Evolutionary conservation across 192 early-diverging fungal genomes (phyloP), one percentile per base, ranked within the genome.

Genomic region (Podila horticola): DNA sequence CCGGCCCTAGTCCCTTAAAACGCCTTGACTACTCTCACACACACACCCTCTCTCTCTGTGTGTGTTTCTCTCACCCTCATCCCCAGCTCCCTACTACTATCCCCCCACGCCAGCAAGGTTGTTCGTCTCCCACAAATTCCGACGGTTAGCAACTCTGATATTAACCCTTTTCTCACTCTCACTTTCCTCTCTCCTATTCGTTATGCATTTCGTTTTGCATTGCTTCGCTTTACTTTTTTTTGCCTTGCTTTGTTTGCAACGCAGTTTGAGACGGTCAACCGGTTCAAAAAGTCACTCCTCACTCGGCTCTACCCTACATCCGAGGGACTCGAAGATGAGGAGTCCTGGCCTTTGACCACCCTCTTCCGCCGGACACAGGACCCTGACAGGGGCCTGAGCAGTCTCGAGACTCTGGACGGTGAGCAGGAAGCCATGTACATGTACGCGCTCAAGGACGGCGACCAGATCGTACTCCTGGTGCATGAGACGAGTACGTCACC

Each of bases 391-490:
- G 75, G 51, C 1, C 69, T 30, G 59, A 20, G 59, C 28, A 36
- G 9, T 36, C 59, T 65, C 26, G 77, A 81, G 58, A 30, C 71
- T 3, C 64, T 81, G 19, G 77, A 81, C 1, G 71, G 77, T 9
- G 77, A 81, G 31, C 77, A 81, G 48, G 77, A 81, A 20, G 77
- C 77, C 2, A 22, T 81, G 63, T 81, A 81, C 49, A 81, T 81
- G 77, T 73, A 72, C 65, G 77, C 71, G 30, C 71, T 81, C 52
- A 81, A 73, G 48, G 77, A 81, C 24, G 77, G 77, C 31, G 77
- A 81, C 52, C 55, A 55, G 15, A 58, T 81, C 11, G 67, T 81
- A 15, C 29, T 81, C 20, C 45, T 81, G 17, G 63, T 81, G 30
- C 71, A 73, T 26, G 70, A 79, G 31, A 58, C 67, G 1, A 26